Evolutionary conservation across 345 rosid species (phyloP), one percentile per base, ranked within the genome.

Genomic region (Limnanthes douglasii): DNA sequence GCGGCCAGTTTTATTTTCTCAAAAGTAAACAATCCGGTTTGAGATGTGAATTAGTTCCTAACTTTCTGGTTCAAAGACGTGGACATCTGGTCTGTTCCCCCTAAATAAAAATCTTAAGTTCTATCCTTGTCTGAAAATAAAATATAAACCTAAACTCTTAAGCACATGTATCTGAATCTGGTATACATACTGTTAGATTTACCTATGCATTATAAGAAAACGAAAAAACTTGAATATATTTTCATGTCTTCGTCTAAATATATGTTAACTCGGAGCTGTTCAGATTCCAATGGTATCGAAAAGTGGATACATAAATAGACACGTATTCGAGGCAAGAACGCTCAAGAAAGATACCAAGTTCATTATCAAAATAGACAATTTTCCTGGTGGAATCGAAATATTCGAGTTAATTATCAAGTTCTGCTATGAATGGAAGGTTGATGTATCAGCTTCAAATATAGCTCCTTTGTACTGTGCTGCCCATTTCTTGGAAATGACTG

Each of bases 261-360:
- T 26, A 6, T 9, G 30, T 26, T 26, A 8, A 2, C n/a, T 6
- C 11, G 8, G 8, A 12, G 35, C 13, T 54, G 5, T 29, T 39
- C 66, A 68, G 86, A 58, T 75, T 27, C 46, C 73, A 11, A 55
- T 75, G 71, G 65, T 65, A 4, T 65, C 80, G 8, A 63, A 50
- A 61, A 71, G 76, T 53, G 77, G 57, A 23, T 68, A 60, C 18
- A 27, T 75, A 22, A 68, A 53, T 23, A 56, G 72, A 59, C 39
- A 62, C 40, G 65, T 61, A 1, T 66, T 66, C 24, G 43, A 56
- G 39, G 60, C 37, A 29, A 37, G 50, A 50, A 36, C 41, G n/a
- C 50, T 31, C 19, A 48, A 19, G 22, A 51, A 48, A 9, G 45
- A 31, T 36, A 36, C 15, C n/a, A 13, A 27, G 30, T 11, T 28